Conservation (phyloP, 73 alveolate species). For the Uronychia binucleata region DNA sequence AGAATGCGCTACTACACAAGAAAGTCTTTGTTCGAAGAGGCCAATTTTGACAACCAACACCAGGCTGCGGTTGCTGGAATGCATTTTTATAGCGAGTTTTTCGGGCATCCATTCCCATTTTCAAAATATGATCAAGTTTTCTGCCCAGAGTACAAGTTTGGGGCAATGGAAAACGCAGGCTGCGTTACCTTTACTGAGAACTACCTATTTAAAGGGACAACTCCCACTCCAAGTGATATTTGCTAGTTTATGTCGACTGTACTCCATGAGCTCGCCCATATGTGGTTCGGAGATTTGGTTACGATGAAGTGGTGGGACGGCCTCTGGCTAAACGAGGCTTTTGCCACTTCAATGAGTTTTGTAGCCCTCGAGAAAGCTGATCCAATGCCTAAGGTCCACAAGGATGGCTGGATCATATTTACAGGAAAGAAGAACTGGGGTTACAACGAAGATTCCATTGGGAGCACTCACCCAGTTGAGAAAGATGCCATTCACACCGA, state of each 20-base stretch:
- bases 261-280: conserved; percentile 98
- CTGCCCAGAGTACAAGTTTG: conserved; percentile 94
- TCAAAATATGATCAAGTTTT: conserved; percentile 93
- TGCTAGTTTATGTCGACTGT: conserved; percentile 78
- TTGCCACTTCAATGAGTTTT: conserved; percentile 94
- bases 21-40: conserved; percentile 58
- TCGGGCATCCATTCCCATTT: conserved; percentile 91
- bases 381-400: conserved; percentile 57
- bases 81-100: conserved; percentile 80
- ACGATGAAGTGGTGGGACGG: conserved; percentile 99
- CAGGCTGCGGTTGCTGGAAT: conserved; percentile 71
- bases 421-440: conserved; percentile 92
- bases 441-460: conserved; percentile 79
- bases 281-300: conserved; percentile 99
- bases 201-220: conserved; percentile 88
- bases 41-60: conserved; percentile 77
- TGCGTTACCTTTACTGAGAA: conserved; percentile 94
- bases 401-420: conserved; percentile 85
- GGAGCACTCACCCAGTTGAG: conserved; percentile 97
- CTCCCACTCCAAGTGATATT: conserved; percentile 74
- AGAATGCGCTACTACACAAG: conserved; percentile 74
- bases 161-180: conserved; percentile 99
- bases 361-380: conserved; percentile 73
- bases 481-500: conserved; percentile 88
- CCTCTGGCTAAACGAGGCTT: conserved; percentile 98